Evolutionary conservation across 306 rosid genomes (phyloP).

Genomic region (Gynostemma pentaphyllum): DNA sequence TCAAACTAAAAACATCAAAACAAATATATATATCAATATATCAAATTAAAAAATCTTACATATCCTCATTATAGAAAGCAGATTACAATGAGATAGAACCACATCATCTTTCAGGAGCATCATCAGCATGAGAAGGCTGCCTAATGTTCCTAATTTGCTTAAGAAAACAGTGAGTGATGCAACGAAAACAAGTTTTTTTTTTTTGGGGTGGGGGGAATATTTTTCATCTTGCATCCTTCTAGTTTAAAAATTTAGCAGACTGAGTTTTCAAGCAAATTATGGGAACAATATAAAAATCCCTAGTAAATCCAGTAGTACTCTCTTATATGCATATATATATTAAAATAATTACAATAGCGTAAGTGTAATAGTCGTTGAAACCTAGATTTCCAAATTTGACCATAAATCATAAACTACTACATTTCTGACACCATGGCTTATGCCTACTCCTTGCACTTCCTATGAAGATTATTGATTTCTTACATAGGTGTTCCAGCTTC

Average conservation of each 20-base stretch:
- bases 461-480: background rate
- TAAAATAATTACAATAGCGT: no score
- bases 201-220: no score
- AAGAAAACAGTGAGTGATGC: no score
- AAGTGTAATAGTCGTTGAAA: background rate
- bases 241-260: background rate
- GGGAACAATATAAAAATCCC: background rate
- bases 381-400: background rate
- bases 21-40: background rate
- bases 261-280: background rate
- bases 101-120: background rate
- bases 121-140: background rate
- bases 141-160: background rate
- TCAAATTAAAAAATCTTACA: background rate
- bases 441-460: background rate
- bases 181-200: background rate
- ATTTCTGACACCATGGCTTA: no score
- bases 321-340: background rate
- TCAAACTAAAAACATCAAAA: slow-evolving; percentile 55
- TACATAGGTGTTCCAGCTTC: background rate
- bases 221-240: no score
- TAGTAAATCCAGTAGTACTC: background rate
- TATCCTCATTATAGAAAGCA: background rate
- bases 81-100: background rate
- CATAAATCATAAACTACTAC: background rate